phyloP scores from a whole-genome alignment of 2,329 filamentous ascomycete species.

The Mycosphaerelloides madeirae region DNA sequence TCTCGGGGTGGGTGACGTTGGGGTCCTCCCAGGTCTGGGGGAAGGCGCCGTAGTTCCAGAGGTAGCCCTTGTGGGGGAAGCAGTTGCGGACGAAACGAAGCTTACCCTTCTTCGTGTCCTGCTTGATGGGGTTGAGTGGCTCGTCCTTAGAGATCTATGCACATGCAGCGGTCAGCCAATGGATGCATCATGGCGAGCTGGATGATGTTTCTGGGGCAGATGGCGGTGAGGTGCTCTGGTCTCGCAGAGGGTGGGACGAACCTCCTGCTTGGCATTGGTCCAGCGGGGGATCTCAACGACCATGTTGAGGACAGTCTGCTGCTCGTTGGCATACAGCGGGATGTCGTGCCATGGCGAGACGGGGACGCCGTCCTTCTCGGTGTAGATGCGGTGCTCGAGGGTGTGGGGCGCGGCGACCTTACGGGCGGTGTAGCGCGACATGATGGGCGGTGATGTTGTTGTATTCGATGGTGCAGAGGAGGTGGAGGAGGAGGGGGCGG shows the following conservation, averaged over 20 bases:
- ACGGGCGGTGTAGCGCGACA: conserved; percentile 62
- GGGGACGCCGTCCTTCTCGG: conserved; percentile 93
- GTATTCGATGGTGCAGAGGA: conserved; percentile 7
- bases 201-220: background rate
- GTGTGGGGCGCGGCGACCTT: conserved; percentile 90
- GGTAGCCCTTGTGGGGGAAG: conserved; percentile 99
- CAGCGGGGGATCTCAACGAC: conserved; percentile 98
- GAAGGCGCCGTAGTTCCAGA: conserved; percentile 99
- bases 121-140: conserved; percentile 97
- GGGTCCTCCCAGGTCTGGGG: conserved; percentile 99
- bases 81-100: conserved; percentile 99
- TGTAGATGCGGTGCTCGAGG: conserved; percentile 92
- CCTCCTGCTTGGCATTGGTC: conserved; percentile 99
- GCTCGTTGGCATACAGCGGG: conserved; percentile 92
- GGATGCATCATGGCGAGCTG: conserved; percentile 1
- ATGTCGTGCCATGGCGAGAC: conserved; percentile 98
- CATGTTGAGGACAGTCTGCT: conserved; percentile 98
- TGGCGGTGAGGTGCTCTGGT: conserved; percentile 6
- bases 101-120: conserved; percentile 99
- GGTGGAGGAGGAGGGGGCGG: conserved; percentile 4
- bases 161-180: conserved; percentile 15
- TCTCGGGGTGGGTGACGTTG: conserved; percentile 92
- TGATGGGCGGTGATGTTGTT: conserved; percentile 7
- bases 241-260: conserved; percentile 43
- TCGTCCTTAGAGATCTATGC: conserved; percentile 96